Evolutionary conservation across 257 asterid genomes (phyloP).

Genomic region (Avicennia marina): DNA sequence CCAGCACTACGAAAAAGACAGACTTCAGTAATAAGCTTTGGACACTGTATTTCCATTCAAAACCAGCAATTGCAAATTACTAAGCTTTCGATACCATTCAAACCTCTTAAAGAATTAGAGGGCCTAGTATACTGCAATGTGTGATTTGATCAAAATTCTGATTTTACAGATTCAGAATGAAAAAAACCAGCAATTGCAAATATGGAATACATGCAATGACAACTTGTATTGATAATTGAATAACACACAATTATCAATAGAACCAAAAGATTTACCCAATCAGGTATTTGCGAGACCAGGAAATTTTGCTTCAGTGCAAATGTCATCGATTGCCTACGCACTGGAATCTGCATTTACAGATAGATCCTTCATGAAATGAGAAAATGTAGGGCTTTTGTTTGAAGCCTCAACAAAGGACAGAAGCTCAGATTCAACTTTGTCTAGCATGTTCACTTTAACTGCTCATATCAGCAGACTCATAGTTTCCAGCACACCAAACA

Average conservation of each 20-base stretch:
- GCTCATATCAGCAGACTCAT: constrained; percentile 88
- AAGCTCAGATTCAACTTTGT: constrained; percentile 85
- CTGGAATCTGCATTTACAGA: constrained; percentile 59
- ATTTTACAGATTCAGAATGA: too few relatives aligned
- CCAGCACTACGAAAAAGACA: too few relatives aligned
- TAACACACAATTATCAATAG: neutral
- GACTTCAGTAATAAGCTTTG: too few relatives aligned
- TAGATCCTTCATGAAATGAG: constrained; percentile 74
- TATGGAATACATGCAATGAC: neutral
- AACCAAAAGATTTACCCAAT: constrained; percentile 44
- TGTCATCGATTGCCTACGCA: constrained; percentile 60
- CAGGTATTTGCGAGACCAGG: constrained; percentile 59
- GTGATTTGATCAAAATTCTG: too few relatives aligned
- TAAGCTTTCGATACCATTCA: too few relatives aligned
- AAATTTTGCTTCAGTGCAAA: constrained; percentile 61
- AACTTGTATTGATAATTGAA: neutral
- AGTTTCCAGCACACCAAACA: constrained; percentile 91
- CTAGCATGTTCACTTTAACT: constrained; percentile 70
- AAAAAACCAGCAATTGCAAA: too few relatives aligned
- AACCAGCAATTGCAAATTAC: too few relatives aligned
- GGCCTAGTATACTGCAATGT: too few relatives aligned
- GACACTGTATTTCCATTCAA: too few relatives aligned
- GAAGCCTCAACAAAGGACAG: constrained; percentile 65
- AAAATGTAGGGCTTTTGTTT: constrained; percentile 68
- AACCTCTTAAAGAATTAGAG: too few relatives aligned